phyloP scores from a whole-genome alignment of 495 filamentous ascomycete genomes.

The Penicillium flavigenum region DNA sequence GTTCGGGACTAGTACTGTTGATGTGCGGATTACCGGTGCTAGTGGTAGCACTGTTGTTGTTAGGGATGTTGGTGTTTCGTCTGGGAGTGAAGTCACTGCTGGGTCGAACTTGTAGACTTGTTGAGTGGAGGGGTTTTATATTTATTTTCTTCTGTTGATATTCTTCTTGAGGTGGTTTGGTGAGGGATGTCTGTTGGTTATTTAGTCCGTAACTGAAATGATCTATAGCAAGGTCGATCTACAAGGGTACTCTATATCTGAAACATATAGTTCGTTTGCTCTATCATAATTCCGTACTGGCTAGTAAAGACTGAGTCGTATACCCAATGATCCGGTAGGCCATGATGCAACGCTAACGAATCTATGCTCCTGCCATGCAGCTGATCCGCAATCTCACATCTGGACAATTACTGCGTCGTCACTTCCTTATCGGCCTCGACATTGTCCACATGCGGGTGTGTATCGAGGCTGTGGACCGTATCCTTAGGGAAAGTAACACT shows the following conservation, averaged over 20 bases:
- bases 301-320: background rate
- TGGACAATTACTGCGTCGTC: background rate
- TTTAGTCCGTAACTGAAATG: background rate
- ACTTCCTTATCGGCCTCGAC: slow-evolving; percentile 1
- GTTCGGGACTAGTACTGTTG: slow-evolving; percentile 51
- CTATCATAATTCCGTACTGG: background rate
- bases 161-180: background rate
- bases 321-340: background rate
- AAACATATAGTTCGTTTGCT: background rate
- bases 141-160: slow-evolving; percentile 3
- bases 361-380: background rate
- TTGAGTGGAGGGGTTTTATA: background rate
- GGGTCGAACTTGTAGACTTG: slow-evolving; percentile 27
- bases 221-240: background rate
- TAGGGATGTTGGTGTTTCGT: slow-evolving; percentile 26
- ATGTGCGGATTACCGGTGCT: slow-evolving; percentile 53
- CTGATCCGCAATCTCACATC: background rate
- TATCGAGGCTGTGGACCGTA: background rate
- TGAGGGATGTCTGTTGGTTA: background rate
- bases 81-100: slow-evolving; percentile 27
- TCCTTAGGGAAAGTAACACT: slow-evolving; percentile 1
- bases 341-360: background rate
- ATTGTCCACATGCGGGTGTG: slow-evolving; percentile 5
- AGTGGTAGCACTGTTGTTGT: slow-evolving; percentile 42
- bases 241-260: background rate